phyloP scores from a whole-genome alignment of 2,329 filamentous ascomycete genomes.

The Lasiodiplodia sp. region DNA sequence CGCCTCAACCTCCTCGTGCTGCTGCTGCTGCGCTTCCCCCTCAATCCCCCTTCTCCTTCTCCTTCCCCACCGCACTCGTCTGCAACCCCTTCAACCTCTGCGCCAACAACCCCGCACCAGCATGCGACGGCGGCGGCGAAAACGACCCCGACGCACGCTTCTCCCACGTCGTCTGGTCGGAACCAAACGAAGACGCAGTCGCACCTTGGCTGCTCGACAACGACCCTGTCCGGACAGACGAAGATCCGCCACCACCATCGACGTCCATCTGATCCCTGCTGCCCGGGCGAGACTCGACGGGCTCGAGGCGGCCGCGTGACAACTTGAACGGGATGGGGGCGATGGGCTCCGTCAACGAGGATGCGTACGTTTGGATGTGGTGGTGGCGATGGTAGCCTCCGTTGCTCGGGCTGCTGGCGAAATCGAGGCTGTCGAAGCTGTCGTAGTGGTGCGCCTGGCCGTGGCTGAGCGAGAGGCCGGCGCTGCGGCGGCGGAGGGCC shows the following conservation, averaged over 20 bases:
- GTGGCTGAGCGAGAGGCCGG: slow-evolving; percentile 43
- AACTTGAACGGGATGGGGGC: slow-evolving; percentile 38
- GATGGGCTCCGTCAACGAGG: slow-evolving; percentile 29
- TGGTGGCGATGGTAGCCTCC: too few relatives aligned
- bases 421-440: slow-evolving; percentile 32
- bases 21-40: too few relatives aligned
- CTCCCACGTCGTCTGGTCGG: slow-evolving; percentile 59
- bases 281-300: slow-evolving; percentile 39
- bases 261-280: slow-evolving; percentile 36
- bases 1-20: too few relatives aligned
- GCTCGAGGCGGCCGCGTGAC: slow-evolving; percentile 31
- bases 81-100: slow-evolving; percentile 68
- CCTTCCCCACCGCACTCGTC: too few relatives aligned
- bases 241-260: slow-evolving; percentile 16
- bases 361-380: neutral
- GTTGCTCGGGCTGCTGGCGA: slow-evolving; percentile 7
- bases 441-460: slow-evolving; percentile 38
- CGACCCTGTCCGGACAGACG: too few relatives aligned
- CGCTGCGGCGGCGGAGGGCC: slow-evolving; percentile 42
- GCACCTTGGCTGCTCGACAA: neutral
- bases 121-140: slow-evolving; percentile 66
- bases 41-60: too few relatives aligned
- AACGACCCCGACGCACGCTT: slow-evolving; percentile 58
- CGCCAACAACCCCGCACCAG: slow-evolving; percentile 72
- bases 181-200: slow-evolving; percentile 31